phyloP scores from a whole-genome alignment of 805 yeast genomes.

The Candida verbasci region DNA sequence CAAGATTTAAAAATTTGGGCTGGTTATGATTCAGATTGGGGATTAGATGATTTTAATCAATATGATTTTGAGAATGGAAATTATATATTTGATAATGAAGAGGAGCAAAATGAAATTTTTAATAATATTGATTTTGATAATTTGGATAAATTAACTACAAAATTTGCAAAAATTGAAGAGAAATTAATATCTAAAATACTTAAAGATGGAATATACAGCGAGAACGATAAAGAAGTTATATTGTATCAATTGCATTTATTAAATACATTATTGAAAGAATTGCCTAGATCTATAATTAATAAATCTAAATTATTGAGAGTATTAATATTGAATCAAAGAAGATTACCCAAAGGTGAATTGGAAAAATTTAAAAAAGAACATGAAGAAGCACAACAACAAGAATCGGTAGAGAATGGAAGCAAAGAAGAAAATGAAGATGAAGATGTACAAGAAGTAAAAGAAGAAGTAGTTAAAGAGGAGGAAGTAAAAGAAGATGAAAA shows the following conservation, averaged over 20 bases:
- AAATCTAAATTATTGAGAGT: conserved; percentile 29
- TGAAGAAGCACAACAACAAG: conserved; percentile 7
- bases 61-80: conserved; percentile 23
- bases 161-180: conserved; percentile 10
- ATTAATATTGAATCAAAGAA: conserved; percentile 27
- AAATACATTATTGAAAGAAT: conserved; percentile 11
- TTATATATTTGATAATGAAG: conserved; percentile 30
- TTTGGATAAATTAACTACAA: conserved; percentile 14
- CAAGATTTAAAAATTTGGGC: conserved; percentile 12
- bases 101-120: conserved; percentile 24
- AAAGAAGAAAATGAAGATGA: too few species aligned
- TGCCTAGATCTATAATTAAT: conserved; percentile 27
- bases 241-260: conserved; percentile 14
- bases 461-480: too few species aligned
- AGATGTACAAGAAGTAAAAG: too few species aligned
- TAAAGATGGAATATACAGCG: conserved; percentile 9
- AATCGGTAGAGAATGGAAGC: too few species aligned
- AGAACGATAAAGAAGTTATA: conserved; percentile 13
- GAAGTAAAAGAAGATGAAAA: too few species aligned
- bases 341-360: conserved; percentile 7
- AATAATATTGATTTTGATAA: conserved; percentile 11
- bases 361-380: too few species aligned
- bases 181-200: conserved; percentile 7
- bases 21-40: conserved; percentile 40
- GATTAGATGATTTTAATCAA: conserved; percentile 32